Conservation (phyloP, 1,139 yeast species). For the Arxiozyma slooffiae region DNA sequence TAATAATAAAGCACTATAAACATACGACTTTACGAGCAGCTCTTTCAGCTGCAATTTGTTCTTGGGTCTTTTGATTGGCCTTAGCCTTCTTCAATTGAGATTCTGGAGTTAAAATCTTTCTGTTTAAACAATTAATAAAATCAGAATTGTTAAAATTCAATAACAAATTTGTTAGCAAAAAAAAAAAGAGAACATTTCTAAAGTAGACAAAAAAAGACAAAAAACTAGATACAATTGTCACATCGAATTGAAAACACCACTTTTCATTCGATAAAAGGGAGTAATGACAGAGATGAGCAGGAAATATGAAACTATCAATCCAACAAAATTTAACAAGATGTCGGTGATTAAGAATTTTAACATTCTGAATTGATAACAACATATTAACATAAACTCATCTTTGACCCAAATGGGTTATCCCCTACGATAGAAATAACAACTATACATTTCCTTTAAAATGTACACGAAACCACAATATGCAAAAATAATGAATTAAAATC, state of each 20-base stretch:
- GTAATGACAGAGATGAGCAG: conserved; percentile 24
- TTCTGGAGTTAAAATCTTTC: conserved; percentile 62
- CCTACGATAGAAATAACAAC: conserved; percentile 15
- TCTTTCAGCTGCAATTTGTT: conserved; percentile 80
- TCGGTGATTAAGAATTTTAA: conserved; percentile 13
- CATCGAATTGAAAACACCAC: conserved; percentile 32
- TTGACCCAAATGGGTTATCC: conserved; percentile 27
- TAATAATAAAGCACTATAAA: conserved; percentile 25
- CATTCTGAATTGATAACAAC: neutral
- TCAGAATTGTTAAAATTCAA: neutral
- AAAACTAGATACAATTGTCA: conserved; percentile 15
- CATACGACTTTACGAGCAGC: conserved; percentile 85
- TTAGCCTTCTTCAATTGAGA: conserved; percentile 90
- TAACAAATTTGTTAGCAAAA: neutral
- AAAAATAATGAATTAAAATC: neutral
- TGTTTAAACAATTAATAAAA: conserved; percentile 11
- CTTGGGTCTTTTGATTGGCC: conserved; percentile 80
- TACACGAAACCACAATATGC: neutral
- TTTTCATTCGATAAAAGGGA: conserved; percentile 31
- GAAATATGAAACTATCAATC: conserved; percentile 11
- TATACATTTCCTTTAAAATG: neutral
- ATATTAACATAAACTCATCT: conserved; percentile 14
- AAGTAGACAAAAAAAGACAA: neutral
- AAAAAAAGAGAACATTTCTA: neutral
- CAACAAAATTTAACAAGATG: conserved; percentile 6